Evolutionary conservation across 495 filamentous ascomycete genomes (phyloP).

Genomic region (Patellaria atrata): DNA sequence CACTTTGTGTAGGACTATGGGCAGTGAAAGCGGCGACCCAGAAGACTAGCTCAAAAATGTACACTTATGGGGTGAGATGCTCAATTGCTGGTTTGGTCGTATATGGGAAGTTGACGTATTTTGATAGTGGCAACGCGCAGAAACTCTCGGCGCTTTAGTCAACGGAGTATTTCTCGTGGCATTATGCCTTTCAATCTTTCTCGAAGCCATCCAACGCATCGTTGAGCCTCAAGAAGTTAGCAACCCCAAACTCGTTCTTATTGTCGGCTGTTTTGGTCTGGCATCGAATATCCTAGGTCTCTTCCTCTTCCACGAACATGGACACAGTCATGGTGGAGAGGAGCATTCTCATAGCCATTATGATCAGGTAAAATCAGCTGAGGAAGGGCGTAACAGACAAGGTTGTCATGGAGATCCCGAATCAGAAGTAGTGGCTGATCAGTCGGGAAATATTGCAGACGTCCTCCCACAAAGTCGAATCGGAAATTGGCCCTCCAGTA

Average conservation of each 20-base stretch:
- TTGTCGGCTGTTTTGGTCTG: conserved; percentile 78
- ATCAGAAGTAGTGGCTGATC: conserved; percentile 31
- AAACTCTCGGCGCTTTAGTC: conserved; percentile 87
- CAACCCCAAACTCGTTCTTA: conserved; percentile 70
- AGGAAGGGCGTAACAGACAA: conserved; percentile 35
- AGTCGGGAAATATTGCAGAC: conserved; percentile 34
- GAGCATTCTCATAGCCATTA: conserved; percentile 32
- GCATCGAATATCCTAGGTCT: conserved; percentile 81
- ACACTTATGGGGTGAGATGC: conserved; percentile 74
- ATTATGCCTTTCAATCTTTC: conserved; percentile 84
- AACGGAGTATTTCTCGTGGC: conserved; percentile 97
- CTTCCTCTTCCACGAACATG: conserved; percentile 82
- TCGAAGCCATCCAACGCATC: conserved; percentile 82
- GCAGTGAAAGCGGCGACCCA: conserved; percentile 74
- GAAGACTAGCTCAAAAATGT: conserved; percentile 68
- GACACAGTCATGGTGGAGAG: conserved; percentile 59
- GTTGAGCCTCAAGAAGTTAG: conserved; percentile 75
- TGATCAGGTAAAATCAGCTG: conserved; percentile 30
- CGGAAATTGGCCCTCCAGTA: conserved; percentile 14
- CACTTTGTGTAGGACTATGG: conserved; percentile 83
- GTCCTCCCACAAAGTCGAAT: conserved; percentile 29
- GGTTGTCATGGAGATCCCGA: conserved; percentile 28
- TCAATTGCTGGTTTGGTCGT: no score
- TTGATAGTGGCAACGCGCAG: conserved; percentile 92
- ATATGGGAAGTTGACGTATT: no score